Percentiles rank a stretch among this genome's conserved stretches.
Conservation (phyloP, 129 eudicot species). For the Oenanthe sinensis region DNA sequence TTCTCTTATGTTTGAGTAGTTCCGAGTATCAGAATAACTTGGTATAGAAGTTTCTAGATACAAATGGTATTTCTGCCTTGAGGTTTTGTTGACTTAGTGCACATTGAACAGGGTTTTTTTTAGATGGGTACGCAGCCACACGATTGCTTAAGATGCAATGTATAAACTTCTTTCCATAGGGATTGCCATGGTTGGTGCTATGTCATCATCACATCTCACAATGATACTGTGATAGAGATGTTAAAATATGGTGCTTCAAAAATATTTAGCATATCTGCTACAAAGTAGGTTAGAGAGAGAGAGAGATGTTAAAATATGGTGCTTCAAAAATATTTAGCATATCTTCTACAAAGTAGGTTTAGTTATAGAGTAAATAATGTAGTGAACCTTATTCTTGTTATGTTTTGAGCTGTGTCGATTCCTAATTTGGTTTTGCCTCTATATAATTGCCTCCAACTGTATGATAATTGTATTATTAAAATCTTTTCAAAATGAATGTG, state of each 20-base stretch:
- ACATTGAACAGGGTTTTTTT: neutral
- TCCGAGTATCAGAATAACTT: neutral
- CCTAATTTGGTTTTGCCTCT: neutral
- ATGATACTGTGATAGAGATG: neutral
- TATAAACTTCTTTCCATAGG: neutral
- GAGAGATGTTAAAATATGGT: neutral
- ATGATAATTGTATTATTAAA: neutral
- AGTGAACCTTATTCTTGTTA: neutral
- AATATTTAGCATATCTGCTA: neutral
- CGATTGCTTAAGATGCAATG: neutral
- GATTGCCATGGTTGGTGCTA: neutral
- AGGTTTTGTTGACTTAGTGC: neutral
- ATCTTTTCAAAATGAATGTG: constrained; percentile 6
- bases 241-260: neutral
- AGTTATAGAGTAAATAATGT: neutral
- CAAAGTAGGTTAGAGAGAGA: neutral
- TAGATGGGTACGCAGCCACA: neutral
- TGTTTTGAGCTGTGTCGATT: neutral
- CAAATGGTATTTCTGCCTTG: neutral
- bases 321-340: neutral
- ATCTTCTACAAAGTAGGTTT: neutral
- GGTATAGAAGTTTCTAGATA: neutral
- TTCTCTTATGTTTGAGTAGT: neutral
- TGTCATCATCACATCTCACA: neutral
- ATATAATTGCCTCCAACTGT: neutral